These are phyloP conservation scores for Alternaria gaisen DNA, from an alignment of 2,329 filamentous ascomycete species.

Conservation along the genomic window DNA sequence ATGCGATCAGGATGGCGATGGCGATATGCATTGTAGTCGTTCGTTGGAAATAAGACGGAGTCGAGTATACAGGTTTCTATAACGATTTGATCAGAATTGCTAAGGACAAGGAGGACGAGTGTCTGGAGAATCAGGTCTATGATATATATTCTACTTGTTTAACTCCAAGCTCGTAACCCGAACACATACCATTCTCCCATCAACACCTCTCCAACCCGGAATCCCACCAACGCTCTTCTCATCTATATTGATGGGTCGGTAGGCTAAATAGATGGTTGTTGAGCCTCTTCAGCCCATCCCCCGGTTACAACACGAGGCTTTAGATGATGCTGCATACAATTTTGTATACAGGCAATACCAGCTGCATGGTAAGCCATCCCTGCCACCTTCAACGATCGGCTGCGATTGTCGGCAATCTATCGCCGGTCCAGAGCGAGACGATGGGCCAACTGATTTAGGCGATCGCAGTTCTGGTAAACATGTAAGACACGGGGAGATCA, in stretches of 20 bases:
- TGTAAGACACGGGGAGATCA: not conserved
- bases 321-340: not conserved
- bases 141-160: not conserved
- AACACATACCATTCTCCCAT: not conserved
- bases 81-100: not conserved
- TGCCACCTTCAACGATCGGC: not conserved
- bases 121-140: not conserved
- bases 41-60: not conserved
- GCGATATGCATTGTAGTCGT: constrained; percentile 1
- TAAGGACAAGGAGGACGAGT: not conserved
- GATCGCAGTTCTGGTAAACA: not conserved
- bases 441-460: not conserved
- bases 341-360: constrained; percentile 9
- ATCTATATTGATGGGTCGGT: constrained; percentile 8
- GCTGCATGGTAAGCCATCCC: constrained; percentile 10
- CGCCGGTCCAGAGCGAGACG: not conserved
- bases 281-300: not conserved
- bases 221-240: constrained; percentile 6
- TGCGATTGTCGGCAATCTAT: not conserved
- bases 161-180: not conserved
- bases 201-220: not conserved
- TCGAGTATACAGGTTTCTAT: not conserved
- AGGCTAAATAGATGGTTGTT: not conserved
- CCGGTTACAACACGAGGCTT: constrained; percentile 5
- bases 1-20: not conserved